Conservation (phyloP, 371 early-diverging fungal species). For the Saksenaea vasiformis region DNA sequence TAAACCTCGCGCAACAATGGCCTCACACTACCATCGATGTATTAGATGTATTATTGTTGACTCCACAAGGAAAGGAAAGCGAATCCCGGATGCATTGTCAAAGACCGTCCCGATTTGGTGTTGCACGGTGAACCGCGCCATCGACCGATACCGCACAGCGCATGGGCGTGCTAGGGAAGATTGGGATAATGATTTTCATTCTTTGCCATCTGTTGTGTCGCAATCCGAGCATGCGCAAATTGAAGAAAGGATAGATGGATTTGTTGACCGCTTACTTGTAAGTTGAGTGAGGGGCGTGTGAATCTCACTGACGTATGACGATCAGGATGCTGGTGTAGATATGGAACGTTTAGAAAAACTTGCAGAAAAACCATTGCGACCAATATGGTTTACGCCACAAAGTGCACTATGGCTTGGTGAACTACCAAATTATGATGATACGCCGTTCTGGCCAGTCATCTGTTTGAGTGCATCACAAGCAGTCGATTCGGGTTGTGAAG, state of each 20-base stretch:
- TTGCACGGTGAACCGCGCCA: conserved; percentile 65
- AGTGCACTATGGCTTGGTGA: conserved; percentile 45
- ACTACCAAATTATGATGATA: conserved; percentile 50
- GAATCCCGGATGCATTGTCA: conserved; percentile 80
- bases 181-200: conserved; percentile 69
- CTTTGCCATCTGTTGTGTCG: conserved; percentile 66
- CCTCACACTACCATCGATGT: not conserved
- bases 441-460: conserved; percentile 65
- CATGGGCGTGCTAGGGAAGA: not conserved
- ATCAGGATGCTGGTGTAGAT: conserved; percentile 54
- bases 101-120: conserved; percentile 94
- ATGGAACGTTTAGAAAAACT: conserved; percentile 36
- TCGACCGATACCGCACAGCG: conserved; percentile 15
- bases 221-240: conserved; percentile 79
- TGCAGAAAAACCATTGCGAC: conserved; percentile 72
- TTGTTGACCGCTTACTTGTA: conserved; percentile 64
- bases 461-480: conserved; percentile 76
- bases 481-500: conserved; percentile 50
- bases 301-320: not conserved
- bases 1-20: not conserved
- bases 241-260: conserved; percentile 50
- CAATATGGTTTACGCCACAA: conserved; percentile 80
- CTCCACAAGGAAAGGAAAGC: conserved; percentile 83
- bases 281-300: not conserved
- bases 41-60: conserved; percentile 80